Evolutionary conservation across 306 rosid genomes (phyloP).

Genomic region (Fagus sylvatica): DNA sequence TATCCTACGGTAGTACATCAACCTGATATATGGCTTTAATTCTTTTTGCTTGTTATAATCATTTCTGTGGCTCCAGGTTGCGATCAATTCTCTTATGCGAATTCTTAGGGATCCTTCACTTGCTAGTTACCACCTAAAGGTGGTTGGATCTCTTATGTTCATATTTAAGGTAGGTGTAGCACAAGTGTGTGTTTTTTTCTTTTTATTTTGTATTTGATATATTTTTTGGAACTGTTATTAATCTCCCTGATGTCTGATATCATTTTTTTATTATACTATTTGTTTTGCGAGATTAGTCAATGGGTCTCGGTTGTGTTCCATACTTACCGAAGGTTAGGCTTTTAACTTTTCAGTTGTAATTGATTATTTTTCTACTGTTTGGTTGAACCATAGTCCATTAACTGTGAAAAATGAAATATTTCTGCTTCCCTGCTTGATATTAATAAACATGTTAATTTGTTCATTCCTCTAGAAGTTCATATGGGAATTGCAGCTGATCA

Average conservation of each 20-base stretch:
- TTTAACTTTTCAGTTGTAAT: conserved; percentile 1
- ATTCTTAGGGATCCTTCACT: conserved; percentile 97
- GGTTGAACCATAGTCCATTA: background rate
- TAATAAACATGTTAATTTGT: background rate
- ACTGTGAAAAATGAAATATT: background rate
- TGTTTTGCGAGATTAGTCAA: conserved; percentile 74
- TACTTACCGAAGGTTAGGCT: conserved; percentile 91
- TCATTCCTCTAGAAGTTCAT: background rate
- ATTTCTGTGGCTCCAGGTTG: conserved; percentile 60
- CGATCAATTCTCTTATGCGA: conserved; percentile 95
- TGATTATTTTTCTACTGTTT: background rate
- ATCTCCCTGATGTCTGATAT: conserved; percentile 29
- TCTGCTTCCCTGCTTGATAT: background rate
- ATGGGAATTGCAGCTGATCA: background rate
- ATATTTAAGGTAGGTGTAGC: conserved; percentile 79
- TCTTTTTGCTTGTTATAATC: conserved; percentile 2
- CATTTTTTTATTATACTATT: conserved; percentile 21
- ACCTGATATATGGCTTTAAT: conserved; percentile 12
- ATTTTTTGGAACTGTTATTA: conserved; percentile 7
- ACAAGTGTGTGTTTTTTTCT: background rate
- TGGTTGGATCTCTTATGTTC: conserved; percentile 96
- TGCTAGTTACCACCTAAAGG: conserved; percentile 86
- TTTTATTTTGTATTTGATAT: background rate
- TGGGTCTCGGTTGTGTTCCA: conserved; percentile 96
- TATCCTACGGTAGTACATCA: conserved; percentile 71